These are phyloP conservation scores for Nemania abortiva DNA, from an alignment of 2,329 filamentous ascomycete species.

Conservation along the genomic window DNA sequence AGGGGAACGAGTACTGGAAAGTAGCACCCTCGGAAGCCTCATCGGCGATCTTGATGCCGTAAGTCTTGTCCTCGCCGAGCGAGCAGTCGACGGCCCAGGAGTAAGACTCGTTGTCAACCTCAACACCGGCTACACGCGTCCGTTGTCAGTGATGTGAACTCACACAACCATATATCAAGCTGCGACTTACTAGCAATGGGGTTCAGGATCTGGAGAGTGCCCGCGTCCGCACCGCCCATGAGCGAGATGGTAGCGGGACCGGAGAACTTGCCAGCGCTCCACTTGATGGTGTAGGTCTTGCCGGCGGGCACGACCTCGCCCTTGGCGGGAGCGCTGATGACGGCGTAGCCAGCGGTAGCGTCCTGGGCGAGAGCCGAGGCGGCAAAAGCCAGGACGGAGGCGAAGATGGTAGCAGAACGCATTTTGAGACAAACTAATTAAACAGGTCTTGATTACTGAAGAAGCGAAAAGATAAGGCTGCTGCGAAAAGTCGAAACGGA, in stretches of 20 bases:
- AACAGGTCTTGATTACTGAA: constrained; percentile 1
- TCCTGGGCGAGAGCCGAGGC: constrained; percentile 65
- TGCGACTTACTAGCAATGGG: constrained; percentile 64
- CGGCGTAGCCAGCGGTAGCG: constrained; percentile 63
- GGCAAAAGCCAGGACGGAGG: constrained; percentile 65
- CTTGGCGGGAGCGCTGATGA: constrained; percentile 61
- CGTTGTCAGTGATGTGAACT: constrained; percentile 38
- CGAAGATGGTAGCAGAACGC: constrained; percentile 63
- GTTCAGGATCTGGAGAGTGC: constrained; percentile 56
- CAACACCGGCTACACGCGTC: constrained; percentile 57
- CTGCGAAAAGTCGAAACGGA: background rate
- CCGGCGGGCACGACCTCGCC: constrained; percentile 62
- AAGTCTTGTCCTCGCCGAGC: constrained; percentile 61
- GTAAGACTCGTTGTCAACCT: constrained; percentile 60
- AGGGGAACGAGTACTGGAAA: constrained; percentile 74
- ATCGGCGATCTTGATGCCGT: constrained; percentile 68
- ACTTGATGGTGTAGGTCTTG: constrained; percentile 63
- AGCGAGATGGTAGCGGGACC: constrained; percentile 65
- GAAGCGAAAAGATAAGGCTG: constrained; percentile 10
- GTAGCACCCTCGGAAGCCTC: constrained; percentile 57
- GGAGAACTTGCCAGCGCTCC: constrained; percentile 59
- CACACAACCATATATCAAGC: background rate
- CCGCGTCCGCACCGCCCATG: constrained; percentile 63
- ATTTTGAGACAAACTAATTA: constrained; percentile 58
- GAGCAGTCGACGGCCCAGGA: constrained; percentile 63